Conservation (phyloP, 2,329 filamentous ascomycete genomes). For the Pseudocercospora crystallina region DNA sequence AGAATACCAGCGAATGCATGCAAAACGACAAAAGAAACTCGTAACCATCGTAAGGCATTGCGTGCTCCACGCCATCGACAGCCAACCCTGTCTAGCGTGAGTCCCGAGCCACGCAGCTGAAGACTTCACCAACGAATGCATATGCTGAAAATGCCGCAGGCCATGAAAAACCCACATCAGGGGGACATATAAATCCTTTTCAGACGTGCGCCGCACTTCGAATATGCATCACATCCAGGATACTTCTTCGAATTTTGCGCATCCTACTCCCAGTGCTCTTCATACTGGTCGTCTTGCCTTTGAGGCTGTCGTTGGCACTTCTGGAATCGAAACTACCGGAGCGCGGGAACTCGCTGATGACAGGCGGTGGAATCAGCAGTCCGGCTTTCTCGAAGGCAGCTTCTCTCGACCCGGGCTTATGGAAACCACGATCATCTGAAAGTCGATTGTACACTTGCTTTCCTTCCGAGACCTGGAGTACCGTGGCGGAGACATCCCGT, state of each 20-base stretch:
- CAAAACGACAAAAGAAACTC: no score
- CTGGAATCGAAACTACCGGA: not conserved
- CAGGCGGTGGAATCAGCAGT: conserved; percentile 7
- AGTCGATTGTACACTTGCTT: conserved; percentile 5
- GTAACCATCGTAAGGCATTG: no score
- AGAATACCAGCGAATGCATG: no score
- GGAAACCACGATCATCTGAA: not conserved
- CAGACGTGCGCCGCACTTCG: not conserved
- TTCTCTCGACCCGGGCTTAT: not conserved
- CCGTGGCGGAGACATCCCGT: conserved; percentile 10
- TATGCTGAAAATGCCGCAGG: no score
- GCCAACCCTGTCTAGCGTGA: no score
- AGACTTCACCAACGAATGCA: no score
- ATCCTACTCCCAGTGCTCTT: conserved; percentile 12
- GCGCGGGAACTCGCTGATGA: not conserved
- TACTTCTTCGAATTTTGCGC: conserved; percentile 14
- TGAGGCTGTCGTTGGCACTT: not conserved
- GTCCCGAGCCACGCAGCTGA: no score
- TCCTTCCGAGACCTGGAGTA: conserved; percentile 12
- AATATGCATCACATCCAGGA: conserved; percentile 14
- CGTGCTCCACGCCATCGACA: no score
- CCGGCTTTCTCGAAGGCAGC: conserved; percentile 1
- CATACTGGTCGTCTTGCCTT: conserved; percentile 11
- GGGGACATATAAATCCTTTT: no score
- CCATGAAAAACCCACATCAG: no score